Evolutionary conservation across 139 green algal genomes (phyloP).

Genomic region (Chlamydomonas asymmetrica): DNA sequence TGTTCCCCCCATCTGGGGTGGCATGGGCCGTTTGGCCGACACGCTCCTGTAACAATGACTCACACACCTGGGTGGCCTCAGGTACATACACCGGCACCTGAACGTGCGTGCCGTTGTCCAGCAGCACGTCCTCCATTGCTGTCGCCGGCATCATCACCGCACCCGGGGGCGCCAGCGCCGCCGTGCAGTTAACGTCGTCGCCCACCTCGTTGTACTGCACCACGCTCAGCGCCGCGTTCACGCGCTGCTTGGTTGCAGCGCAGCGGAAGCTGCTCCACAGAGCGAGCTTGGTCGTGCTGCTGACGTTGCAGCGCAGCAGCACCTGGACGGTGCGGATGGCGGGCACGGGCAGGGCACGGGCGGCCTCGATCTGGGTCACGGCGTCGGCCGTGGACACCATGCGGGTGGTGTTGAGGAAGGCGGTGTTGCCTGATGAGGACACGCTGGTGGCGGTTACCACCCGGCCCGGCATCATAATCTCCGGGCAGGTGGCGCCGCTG

Average conservation of each 20-base stretch:
- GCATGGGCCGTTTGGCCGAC: too few species aligned
- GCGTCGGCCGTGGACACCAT: neutral
- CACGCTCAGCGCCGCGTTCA: neutral
- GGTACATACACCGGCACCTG: too few species aligned
- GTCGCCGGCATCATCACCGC: too few species aligned
- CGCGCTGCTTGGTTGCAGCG: neutral
- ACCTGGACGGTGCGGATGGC: neutral
- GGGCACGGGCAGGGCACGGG: neutral
- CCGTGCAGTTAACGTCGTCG: neutral
- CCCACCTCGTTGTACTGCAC: neutral
- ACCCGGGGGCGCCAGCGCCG: neutral
- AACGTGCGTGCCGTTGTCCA: too few species aligned
- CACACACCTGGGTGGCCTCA: too few species aligned
- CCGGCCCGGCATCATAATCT: constrained; percentile 7
- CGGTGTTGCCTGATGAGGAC: too few species aligned
- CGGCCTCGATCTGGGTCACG: neutral
- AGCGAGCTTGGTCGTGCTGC: neutral
- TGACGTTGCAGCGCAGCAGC: constrained; percentile 12
- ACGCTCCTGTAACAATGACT: too few species aligned
- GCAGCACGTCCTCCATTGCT: too few species aligned
- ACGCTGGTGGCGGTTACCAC: too few species aligned
- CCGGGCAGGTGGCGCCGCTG: too few species aligned
- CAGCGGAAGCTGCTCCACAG: neutral
- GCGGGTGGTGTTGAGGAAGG: constrained; percentile 6
- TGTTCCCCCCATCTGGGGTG: too few species aligned